These are phyloP conservation scores for Talaromyces sp. DNA, from an alignment of 2,329 filamentous ascomycete species.

Conservation along the genomic window DNA sequence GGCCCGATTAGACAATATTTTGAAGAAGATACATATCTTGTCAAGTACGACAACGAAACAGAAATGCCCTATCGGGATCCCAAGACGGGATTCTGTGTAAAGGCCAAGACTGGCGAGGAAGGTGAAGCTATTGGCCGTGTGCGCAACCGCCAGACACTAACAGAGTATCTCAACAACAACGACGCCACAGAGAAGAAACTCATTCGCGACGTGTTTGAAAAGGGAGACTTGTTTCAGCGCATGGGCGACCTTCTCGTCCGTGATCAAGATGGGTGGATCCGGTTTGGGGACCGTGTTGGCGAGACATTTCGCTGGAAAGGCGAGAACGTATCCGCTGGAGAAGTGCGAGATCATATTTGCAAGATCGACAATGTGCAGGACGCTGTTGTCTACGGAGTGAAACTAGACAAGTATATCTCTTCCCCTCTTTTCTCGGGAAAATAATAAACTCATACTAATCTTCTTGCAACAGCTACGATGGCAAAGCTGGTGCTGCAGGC, in stretches of 20 bases:
- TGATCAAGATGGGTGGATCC: constrained; percentile 40
- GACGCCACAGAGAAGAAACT: constrained; percentile 43
- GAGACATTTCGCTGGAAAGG: constrained; percentile 66
- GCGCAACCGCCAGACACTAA: constrained; percentile 34
- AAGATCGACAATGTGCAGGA: constrained; percentile 37
- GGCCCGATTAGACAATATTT: constrained; percentile 37
- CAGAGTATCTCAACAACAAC: constrained; percentile 39
- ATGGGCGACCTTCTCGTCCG: constrained; percentile 43
- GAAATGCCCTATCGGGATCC: constrained; percentile 41
- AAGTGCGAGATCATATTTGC: constrained; percentile 43
- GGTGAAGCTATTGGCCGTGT: constrained; percentile 45
- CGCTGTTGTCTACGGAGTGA: constrained; percentile 43
- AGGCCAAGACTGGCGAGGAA: constrained; percentile 33
- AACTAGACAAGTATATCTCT: constrained; percentile 31
- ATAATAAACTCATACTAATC: not conserved
- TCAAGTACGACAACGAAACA: constrained; percentile 39
- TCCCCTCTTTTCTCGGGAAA: not conserved
- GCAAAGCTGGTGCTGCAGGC: constrained; percentile 45
- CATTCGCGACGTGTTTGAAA: constrained; percentile 40
- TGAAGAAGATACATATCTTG: constrained; percentile 40
- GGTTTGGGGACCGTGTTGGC: constrained; percentile 43
- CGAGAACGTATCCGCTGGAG: constrained; percentile 45
- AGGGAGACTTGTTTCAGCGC: constrained; percentile 43
- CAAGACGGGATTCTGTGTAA: constrained; percentile 41
- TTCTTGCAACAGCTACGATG: constrained; percentile 38